These are phyloP conservation scores for Scopulariopsis brevicaulis DNA, from an alignment of 2,329 filamentous ascomycete species.

Conservation along the genomic window DNA sequence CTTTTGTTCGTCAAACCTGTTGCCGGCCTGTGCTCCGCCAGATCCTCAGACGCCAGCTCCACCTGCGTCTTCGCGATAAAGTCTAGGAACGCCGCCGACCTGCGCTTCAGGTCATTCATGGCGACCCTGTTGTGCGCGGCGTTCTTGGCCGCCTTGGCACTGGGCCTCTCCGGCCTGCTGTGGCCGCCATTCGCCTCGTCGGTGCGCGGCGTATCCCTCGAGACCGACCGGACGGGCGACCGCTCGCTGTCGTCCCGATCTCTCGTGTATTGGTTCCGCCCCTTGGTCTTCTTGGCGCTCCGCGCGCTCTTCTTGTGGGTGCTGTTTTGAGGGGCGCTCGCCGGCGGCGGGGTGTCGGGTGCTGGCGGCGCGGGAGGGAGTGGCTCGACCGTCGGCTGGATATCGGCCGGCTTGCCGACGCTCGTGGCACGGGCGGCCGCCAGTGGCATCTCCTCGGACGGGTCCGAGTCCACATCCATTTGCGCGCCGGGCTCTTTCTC, in stretches of 20 bases:
- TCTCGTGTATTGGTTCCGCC: slow-evolving; percentile 75
- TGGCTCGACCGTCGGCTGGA: slow-evolving; percentile 20
- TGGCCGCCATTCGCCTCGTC: slow-evolving; percentile 18
- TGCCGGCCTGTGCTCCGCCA: slow-evolving; percentile 12
- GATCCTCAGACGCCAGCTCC: slow-evolving; percentile 62
- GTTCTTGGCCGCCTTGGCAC: slow-evolving; percentile 39
- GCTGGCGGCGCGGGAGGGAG: slow-evolving; percentile 26
- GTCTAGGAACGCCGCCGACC: slow-evolving; percentile 73
- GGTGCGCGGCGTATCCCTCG: slow-evolving; percentile 8
- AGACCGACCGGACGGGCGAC: slow-evolving; percentile 39
- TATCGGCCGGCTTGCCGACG: slow-evolving; percentile 10
- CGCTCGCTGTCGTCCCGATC: slow-evolving; percentile 54
- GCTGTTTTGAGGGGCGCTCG: slow-evolving; percentile 23
- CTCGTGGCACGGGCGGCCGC: slow-evolving; percentile 22
- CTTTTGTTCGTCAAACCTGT: neutral
- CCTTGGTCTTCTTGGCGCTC: slow-evolving; percentile 55
- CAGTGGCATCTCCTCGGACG: slow-evolving; percentile 53
- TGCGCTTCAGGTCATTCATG: slow-evolving; percentile 79
- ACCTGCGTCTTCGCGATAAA: slow-evolving; percentile 85
- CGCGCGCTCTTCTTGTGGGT: slow-evolving; percentile 49
- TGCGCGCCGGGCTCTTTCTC: slow-evolving; percentile 21
- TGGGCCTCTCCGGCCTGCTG: neutral
- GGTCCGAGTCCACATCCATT: slow-evolving; percentile 52
- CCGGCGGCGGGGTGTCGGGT: slow-evolving; percentile 34
- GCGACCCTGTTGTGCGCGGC: slow-evolving; percentile 57